Evolutionary conservation across 768 basidiomycete species (phyloP), one percentile per base, ranked within the genome.

Genomic region (Leccinum rimulosum): DNA sequence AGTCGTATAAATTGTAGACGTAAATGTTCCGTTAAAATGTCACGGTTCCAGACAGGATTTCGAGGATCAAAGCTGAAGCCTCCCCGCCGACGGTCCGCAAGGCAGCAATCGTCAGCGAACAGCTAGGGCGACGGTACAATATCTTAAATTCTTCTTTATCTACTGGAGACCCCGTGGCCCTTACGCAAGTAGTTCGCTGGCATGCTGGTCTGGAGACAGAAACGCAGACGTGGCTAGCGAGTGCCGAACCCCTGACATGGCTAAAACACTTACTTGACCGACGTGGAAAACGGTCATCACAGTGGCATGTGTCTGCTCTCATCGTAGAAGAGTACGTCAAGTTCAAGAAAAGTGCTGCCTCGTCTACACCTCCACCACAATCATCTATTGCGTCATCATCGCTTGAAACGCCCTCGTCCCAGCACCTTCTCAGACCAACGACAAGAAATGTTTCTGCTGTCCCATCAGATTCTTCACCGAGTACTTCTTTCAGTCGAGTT

Each of bases 201-300:
- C 83, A 84, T 63, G 69, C 75, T n/a, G 70, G 73, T 31, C 83
- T 84, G 57, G 80, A 82, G 31, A 64, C 72, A 9, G 65, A 76
- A n/a, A 71, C 81, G 9, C 82, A 76, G 58, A 70, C 75, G n/a
- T 76, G 81, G 28, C 68, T 91, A 27, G 87, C 87, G 56, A 79
- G 80, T 54, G 79, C 82, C 0, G 90, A 92, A 66, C 87, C 89
- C 7, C 76, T 88, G 50, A 84, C 84, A 7, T 92, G 89, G 90
- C 73, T 91, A 30, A 87, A 84, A 65, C 87, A 90, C 58, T 67
- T 81, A 61, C 74, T 84, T 51, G 82, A 86, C 50, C 83, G 77
- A 60, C 78, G 69, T 55, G 71, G 71, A 43, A 69, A 65, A 49
- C 75, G 67, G 52, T 78, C 82, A 45, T 77, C 80, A 43, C 80